These are phyloP conservation scores for Dittrichia graveolens DNA, from an alignment of 129 eudicot genomes.

Conservation along the genomic window DNA sequence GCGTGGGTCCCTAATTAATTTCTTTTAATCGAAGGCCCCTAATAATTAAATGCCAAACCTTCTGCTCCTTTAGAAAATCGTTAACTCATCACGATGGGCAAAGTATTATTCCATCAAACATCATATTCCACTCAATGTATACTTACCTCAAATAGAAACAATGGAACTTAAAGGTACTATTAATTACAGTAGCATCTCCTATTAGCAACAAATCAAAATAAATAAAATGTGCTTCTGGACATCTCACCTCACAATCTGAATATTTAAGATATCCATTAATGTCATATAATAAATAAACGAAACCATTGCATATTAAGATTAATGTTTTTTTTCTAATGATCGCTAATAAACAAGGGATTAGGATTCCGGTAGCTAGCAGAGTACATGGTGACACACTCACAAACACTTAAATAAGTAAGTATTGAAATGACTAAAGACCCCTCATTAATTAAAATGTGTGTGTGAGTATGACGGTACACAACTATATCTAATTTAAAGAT, in stretches of 20 bases:
- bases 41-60: not conserved
- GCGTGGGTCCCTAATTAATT: slow-evolving; percentile 26
- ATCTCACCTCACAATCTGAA: slow-evolving; percentile 11
- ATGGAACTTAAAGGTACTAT: not conserved
- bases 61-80: slow-evolving; percentile 18
- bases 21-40: no score
- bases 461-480: not conserved
- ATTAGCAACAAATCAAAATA: not conserved
- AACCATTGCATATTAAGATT: not conserved
- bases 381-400: no score
- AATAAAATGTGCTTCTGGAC: slow-evolving; percentile 12
- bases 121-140: slow-evolving; percentile 21
- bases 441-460: no score
- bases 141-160: slow-evolving; percentile 27
- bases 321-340: not conserved
- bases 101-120: slow-evolving; percentile 34
- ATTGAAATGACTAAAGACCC: no score
- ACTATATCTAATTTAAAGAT: not conserved
- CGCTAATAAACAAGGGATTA: slow-evolving; percentile 3
- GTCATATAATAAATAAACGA: not conserved
- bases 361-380: no score
- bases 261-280: not conserved
- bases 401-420: no score
- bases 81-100: slow-evolving; percentile 33
- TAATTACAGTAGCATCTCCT: slow-evolving; percentile 17